Evolutionary conservation across 768 basidiomycete species (phyloP), one percentile per base, ranked within the genome.

Genomic region (Infundibulicybe gibba): DNA sequence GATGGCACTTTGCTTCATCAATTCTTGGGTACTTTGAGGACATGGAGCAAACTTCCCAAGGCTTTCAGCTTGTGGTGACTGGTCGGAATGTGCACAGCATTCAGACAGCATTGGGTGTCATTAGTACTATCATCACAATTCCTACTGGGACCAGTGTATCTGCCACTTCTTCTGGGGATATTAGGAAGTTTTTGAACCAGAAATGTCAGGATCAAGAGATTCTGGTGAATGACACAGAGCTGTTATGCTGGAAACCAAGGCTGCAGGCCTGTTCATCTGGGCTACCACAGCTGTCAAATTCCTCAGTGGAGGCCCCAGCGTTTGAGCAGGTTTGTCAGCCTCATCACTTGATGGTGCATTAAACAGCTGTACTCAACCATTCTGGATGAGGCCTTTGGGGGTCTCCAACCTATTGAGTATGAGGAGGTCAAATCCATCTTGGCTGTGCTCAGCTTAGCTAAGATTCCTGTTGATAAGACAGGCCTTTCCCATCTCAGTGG

Each of bases 261-360:
- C 49, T 5, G 13, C 42, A 11, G 59, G 59, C 1, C 48, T 61
- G 1, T 60, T 61, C 45, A 56, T 58, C 16, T 61, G 60, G 60
- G 56, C 56, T 13, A 44, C 51, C 5, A 57, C 53, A 8, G 60
- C 59, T 2, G 43, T 37, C 40, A 49, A 48, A 25, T 60, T 56
- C 25, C 57, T 61, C 21, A 49, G 49, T 11, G 47, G 51, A 30
- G 15, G 51, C 32, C 53, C 8, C 44, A 51, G 3, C 20, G 34
- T 10, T 14, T 19, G 14, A 6, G n/a, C n/a, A 38, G 35, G 35
- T 38, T 38, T 38, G 14, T 14, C 35, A 14, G 10, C 14, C n/a
- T 38, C 35, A 3, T 14, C 35, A n/a, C 35, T 38, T 19, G 35
- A 3, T 38, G 17, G n/a, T 38, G 25, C 25, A 25, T 25, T 25